Evolutionary conservation across 1,139 yeast species (phyloP), one percentile per base, ranked within the genome.

Genomic region (Chernovozyma aurita): DNA sequence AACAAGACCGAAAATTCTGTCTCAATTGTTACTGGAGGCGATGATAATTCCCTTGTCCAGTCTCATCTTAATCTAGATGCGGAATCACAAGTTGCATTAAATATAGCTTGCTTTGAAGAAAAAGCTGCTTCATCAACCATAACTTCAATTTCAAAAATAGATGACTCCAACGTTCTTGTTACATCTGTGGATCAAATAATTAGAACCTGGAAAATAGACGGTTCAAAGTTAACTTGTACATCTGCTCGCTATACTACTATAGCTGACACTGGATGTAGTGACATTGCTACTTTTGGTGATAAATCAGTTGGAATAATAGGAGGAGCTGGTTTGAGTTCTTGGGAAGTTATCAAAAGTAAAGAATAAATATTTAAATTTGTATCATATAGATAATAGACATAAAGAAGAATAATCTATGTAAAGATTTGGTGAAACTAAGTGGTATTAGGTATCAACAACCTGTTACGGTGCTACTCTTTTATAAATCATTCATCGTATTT

Each of bases 71-170:
- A 36, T 2, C 35, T 61, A n/a, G 44, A 43, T 2, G 44, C 47
- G 3, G 46, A 41, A 0, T 32, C 27, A 1, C 39, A 39, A 4
- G 45, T 59, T 2, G 34, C 31, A 0, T 50, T 65, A 17, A 46
- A 47, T 2, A 49, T 62, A 0, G 42, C 53, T 1, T 51, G 68
- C 1, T 68, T 71, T 40, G 55, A 61, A 2, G 65, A 63, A 12
- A 58, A 62, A 25, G 96, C 95, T 0, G 96, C 95, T 3, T 77
- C 96, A 0, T 83, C 96, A 1, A 85, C 97, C 0, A 80, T 90
- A 28, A 87, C 97, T 0, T 77, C 87, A 0, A 63, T 86, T 2
- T 59, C 70, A 0, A 34, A 53, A 2, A 46, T 67, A 1, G 52
- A 50, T 1, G 39, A 34, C 1, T 28, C 43, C 2, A 42, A 40